Evolutionary conservation across 1,139 yeast genomes (phyloP), one percentile per base, ranked within the genome.

Genomic region (Pichia sp.): DNA sequence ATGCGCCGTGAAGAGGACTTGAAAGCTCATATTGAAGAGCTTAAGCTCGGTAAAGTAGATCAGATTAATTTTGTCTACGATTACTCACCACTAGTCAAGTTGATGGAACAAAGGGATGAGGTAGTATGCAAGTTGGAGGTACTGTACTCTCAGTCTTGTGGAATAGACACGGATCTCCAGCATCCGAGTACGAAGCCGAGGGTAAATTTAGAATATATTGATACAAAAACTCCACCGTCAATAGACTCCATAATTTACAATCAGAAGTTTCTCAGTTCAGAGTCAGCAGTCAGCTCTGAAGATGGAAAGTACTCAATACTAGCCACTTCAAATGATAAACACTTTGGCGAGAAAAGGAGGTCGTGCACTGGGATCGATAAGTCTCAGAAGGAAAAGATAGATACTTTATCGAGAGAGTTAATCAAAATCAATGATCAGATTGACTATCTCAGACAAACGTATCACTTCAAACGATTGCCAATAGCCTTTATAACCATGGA

Each of bases 401-500:
- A 72, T 42, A 62, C 73, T 50, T 79, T 72, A 53, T 67, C 82
- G 3, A 67, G 69, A 22, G 60, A 70, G 49, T 63, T 85, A 19
- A 72, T 72, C 13, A 58, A 63, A 7, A 52, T 84, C 7, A 93
- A 85, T 51, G 64, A 64, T 30, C 66, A 72, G 42, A 83, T 85
- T 32, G 47, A 49, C 10, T 53, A 61, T 16, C 66, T 74, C 4
- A 64, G 85, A 32, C 57, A 56, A 9, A 54, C 62, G 19, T 64
- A 66, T 29, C 69, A 60, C 22, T 67, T 65, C 42, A 50, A 52
- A 22, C 59, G 71, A 13, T 62, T 66, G 7, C 64, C 66, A 14
- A 63, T 67, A 11, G 94, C 95, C 0, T 85, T 85, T 57, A 74
- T 85, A 17, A 85, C 94, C 1, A 79, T 85, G 91, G 80, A 78